phyloP scores from a whole-genome alignment of 441 rosid species.

The Arabidopsis hybrid region DNA sequence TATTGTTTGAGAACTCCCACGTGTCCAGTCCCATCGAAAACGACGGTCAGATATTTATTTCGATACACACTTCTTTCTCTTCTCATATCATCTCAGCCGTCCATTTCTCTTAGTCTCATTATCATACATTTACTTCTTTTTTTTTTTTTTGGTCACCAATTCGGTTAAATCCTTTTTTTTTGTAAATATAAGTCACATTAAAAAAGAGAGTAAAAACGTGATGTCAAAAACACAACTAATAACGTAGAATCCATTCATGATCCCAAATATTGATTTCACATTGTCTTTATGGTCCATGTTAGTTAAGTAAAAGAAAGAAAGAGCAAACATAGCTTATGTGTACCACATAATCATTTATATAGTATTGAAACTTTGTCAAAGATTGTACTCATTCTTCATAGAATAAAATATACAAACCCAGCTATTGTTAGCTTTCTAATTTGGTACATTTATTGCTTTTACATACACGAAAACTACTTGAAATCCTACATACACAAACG shows the following conservation, averaged over 20 bases:
- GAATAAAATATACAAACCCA: slow-evolving; percentile 6
- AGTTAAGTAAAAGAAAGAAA: slow-evolving; percentile 18
- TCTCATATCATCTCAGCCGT: slow-evolving; percentile 40
- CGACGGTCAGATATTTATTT: slow-evolving; percentile 40
- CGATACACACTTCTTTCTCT: slow-evolving; percentile 14
- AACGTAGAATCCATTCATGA: slow-evolving; percentile 9
- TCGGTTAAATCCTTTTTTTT: not conserved
- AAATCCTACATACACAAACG: not conserved
- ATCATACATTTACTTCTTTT: slow-evolving; percentile 1
- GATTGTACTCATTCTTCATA: slow-evolving; percentile 30
- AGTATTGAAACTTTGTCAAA: slow-evolving; percentile 6
- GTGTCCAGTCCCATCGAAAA: slow-evolving; percentile 21
- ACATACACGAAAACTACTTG: slow-evolving; percentile 24
- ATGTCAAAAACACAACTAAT: not conserved
- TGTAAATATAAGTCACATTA: not conserved
- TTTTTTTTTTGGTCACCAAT: not conserved
- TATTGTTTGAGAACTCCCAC: slow-evolving; percentile 24
- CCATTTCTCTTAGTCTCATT: slow-evolving; percentile 31
- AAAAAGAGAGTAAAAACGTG: not conserved
- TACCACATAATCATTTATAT: not conserved
- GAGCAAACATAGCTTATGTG: not conserved
- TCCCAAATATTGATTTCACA: slow-evolving; percentile 11
- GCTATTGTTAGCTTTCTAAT: slow-evolving; percentile 4
- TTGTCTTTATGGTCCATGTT: slow-evolving; percentile 12
- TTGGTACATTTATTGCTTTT: slow-evolving; percentile 24